Base-by-base conservation (phyloP, 2,329 filamentous ascomycete genomes). In the Fusarium sp. region DNA sequence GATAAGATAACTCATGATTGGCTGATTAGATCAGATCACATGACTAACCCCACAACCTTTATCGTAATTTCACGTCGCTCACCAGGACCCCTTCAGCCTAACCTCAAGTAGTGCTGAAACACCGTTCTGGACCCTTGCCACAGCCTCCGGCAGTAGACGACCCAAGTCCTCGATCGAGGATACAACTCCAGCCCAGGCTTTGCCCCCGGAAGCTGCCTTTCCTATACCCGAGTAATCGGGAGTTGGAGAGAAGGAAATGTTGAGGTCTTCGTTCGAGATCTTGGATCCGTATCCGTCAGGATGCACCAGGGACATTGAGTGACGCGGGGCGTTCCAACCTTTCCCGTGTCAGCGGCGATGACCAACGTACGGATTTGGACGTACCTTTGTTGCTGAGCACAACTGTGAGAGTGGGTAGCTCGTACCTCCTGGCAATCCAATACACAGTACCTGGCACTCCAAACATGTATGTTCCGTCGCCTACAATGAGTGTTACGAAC, bases 201-300 rank as follows among this genome's bases (percentile, higher is more conserved):
- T 62, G 2, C 88, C 88, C 1, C 86, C 86, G 0, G 87, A 85
- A 0, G 88, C 88, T 0, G 88, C 88, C 80, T 88, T 88, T 17
- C 88, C 89, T 58, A 91, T 89, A 33, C 87, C 88, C 1, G 87
- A 80, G 76, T 88, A 91, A 78, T 91, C 87, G 0, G 89, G 89
- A 4, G 84, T 82, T 0, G 89, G 89, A n/a, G 84, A 81, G 71
- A 91, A 90, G 3, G 87, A 87, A 69, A 91, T 90, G 75, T 90
- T 90, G 68, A 90, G 85, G 73, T 90, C 89, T 60, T 89, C 87
- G 76, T 90, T 90, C 20, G 83, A 86, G 3, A 87, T 85, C 70
- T 79, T 82, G 22, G 88, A 85, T 1, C 85, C 88, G 12, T 86
- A 76, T 0, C 89, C 89, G 5, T 89, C 81, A 0, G 89, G 88